Evolutionary conservation across 768 basidiomycete genomes (phyloP), one percentile per base, ranked within the genome.

Genomic region (Leccinum disarticulatum): DNA sequence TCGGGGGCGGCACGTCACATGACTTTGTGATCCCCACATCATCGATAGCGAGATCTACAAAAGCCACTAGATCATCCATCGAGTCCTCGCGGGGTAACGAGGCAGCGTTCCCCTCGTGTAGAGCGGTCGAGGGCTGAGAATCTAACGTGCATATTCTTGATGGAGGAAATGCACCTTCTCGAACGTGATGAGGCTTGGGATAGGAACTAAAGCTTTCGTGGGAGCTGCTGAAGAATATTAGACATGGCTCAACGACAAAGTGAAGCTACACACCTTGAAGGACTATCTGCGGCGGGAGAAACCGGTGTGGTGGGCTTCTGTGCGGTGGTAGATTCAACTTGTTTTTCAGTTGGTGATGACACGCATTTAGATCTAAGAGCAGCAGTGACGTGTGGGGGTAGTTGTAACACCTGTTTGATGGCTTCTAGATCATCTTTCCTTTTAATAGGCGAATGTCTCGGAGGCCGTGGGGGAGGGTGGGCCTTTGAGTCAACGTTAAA

Each of bases 141-240:
- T 70, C 69, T 22, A 66, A 61, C 53, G 66, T 65, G 69, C 60
- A 67, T 64, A 70, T 54, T 55, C 73, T 70, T 46, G 79, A 83
- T 0, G 83, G 83, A 53, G 83, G 76, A 66, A 87, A 87, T 6
- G 88, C 90, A 56, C 86, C 87, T 77, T 91, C 88, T 46, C 89
- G 74, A 33, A 71, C 61, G 57, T 80, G 79, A 51, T 67, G 62
- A 50, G 70, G 54, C n/a, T 51, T 64, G 27, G n/a, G 41, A 49
- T 64, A 59, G 14, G 55, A 57, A 35, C 36, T 31, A 30, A 62
- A 53, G 52, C 63, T 62, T 75, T 64, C 77, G 68, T 67, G 54
- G 2, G 66, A 55, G 52, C 66, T 73, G 27, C 17, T 22, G 30
- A 30, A 30, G 28, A 33, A 33, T 51, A 11, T 63, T 17, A 60